A percentile compares a stretch with the other conserved stretches of the same genome.
These are phyloP conservation scores for Dryas integrifolia DNA, from an alignment of 331 rosid genomes.

Conservation along the genomic window DNA sequence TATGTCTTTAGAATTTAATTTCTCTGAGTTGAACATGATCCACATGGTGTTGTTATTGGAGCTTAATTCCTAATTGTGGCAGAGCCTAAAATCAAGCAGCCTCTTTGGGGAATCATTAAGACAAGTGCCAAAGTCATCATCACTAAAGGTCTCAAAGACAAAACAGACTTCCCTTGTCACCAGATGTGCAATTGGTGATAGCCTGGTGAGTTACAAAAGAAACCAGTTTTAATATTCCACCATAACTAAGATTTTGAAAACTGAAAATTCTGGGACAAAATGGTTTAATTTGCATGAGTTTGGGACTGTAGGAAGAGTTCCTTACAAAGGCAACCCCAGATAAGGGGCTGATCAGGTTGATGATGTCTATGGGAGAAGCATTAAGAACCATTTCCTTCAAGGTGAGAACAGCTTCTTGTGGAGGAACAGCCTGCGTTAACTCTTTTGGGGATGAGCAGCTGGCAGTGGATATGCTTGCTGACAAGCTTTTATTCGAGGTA, in stretches of 20 bases:
- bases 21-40: neutral
- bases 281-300: neutral
- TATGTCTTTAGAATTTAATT: neutral
- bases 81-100: conserved; percentile 45
- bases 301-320: conserved; percentile 72
- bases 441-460: conserved; percentile 97
- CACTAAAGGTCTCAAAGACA: conserved; percentile 53
- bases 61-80: conserved; percentile 1
- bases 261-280: too few relatives aligned
- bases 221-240: neutral
- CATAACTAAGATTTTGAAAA: too few relatives aligned
- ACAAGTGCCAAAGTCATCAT: conserved; percentile 54
- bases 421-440: conserved; percentile 95
- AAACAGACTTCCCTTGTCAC: conserved; percentile 44
- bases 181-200: conserved; percentile 83
- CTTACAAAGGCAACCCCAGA: conserved; percentile 81
- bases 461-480: conserved; percentile 90
- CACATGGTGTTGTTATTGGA: neutral
- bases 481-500: conserved; percentile 91
- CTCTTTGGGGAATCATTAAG: conserved; percentile 77
- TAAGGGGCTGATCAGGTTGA: conserved; percentile 79
- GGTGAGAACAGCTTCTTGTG: conserved; percentile 97
- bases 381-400: conserved; percentile 89
- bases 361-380: conserved; percentile 92
- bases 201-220: conserved; percentile 54